These are phyloP conservation scores for Alectoria sarmentosa DNA, from an alignment of 495 filamentous ascomycete species.

Conservation along the genomic window DNA sequence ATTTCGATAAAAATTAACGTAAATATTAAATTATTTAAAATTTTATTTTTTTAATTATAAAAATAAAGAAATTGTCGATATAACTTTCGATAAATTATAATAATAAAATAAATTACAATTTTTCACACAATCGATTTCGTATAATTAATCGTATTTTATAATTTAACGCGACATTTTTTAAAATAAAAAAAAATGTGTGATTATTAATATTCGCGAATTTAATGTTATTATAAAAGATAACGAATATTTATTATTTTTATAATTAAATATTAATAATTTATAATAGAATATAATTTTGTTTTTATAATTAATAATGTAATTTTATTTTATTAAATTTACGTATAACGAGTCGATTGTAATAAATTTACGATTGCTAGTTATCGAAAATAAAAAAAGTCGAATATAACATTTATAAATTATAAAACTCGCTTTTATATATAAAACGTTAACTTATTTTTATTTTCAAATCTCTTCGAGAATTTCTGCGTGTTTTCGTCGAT, in stretches of 20 bases:
- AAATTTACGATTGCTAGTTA: conserved; percentile 13
- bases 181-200: background rate
- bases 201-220: conserved; percentile 16
- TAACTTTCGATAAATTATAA: conserved; percentile 24
- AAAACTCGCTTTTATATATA: too few relatives aligned
- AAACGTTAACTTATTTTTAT: too few relatives aligned
- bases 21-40: too few relatives aligned
- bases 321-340: conserved; percentile 14
- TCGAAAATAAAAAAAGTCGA: conserved; percentile 3
- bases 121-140: too few relatives aligned
- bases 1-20: too few relatives aligned
- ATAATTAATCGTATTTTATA: background rate
- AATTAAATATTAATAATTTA: conserved; percentile 9
- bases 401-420: conserved; percentile 8
- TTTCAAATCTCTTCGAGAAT: too few relatives aligned
- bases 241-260: conserved; percentile 2
- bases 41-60: background rate
- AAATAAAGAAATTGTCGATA: conserved; percentile 21
- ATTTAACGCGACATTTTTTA: background rate
- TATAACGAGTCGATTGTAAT: conserved; percentile 5
- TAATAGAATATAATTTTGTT: conserved; percentile 1
- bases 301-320: background rate
- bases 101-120: conserved; percentile 7
- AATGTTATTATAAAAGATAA: conserved; percentile 15
- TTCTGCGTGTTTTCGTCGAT: too few relatives aligned